Conservation (phyloP, 2,329 filamentous ascomycete genomes). For the Tothia fuscella region DNA sequence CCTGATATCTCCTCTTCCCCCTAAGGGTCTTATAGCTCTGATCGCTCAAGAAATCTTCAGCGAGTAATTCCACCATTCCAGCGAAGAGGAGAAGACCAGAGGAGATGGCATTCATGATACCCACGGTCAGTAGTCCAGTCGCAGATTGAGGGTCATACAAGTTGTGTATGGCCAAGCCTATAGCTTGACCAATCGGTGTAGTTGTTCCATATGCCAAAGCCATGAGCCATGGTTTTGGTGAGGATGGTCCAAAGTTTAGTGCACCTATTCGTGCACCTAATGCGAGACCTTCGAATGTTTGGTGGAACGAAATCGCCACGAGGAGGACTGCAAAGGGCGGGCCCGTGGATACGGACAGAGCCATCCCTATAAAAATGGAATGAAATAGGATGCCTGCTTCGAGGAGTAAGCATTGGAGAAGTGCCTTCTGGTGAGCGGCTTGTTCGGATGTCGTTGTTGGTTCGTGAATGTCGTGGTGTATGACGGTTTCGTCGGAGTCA, state of each 20-base stretch:
- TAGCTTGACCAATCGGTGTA: constrained; percentile 73
- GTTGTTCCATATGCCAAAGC: constrained; percentile 58
- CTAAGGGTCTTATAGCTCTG: constrained; percentile 58
- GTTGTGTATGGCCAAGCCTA: constrained; percentile 65
- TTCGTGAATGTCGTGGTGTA: not conserved
- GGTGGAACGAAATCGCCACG: constrained; percentile 67
- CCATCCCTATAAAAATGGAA: constrained; percentile 79
- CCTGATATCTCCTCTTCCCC: constrained; percentile 48
- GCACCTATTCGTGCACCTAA: constrained; percentile 76
- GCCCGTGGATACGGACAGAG: constrained; percentile 67
- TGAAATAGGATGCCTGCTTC: constrained; percentile 80
- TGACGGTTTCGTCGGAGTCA: not conserved
- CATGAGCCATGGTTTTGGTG: constrained; percentile 51
- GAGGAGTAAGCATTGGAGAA: constrained; percentile 67
- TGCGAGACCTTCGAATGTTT: constrained; percentile 81
- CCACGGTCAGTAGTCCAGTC: constrained; percentile 67
- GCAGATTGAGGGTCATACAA: constrained; percentile 70
- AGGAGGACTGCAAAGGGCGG: constrained; percentile 70
- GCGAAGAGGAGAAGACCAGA: constrained; percentile 72
- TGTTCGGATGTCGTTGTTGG: not conserved
- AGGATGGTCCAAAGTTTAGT: constrained; percentile 39
- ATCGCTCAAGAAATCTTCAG: constrained; percentile 71
- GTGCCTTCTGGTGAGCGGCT: constrained; percentile 47
- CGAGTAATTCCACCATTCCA: constrained; percentile 69
- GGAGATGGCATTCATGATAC: constrained; percentile 78